Evolutionary conservation across 495 filamentous ascomycete species (phyloP).

Genomic region (Neurospora hispaniola): DNA sequence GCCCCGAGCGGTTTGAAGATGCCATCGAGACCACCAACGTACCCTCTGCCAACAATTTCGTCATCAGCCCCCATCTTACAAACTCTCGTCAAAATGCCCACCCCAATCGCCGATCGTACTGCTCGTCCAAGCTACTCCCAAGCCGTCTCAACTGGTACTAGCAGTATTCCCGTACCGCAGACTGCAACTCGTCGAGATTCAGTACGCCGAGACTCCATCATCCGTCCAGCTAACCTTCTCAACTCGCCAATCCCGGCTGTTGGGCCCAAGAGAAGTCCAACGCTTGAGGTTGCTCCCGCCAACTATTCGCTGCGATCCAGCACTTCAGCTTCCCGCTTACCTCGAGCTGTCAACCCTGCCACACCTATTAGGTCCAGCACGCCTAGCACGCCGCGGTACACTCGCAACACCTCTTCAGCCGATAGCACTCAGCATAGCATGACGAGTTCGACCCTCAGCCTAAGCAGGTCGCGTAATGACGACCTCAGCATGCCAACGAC

Average conservation of each 20-base stretch:
- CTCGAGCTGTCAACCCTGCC: conserved; percentile 17
- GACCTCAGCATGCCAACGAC: conserved; percentile 14
- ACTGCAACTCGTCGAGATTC: background rate
- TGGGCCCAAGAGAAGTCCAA: conserved; percentile 7
- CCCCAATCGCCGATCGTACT: conserved; percentile 2
- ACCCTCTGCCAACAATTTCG: conserved; percentile 1
- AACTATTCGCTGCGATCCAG: conserved; percentile 19
- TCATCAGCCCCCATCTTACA: background rate
- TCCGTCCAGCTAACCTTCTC: background rate
- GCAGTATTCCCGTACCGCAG: background rate
- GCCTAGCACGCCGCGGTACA: conserved; percentile 6
- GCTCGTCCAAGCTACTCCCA: conserved; percentile 15
- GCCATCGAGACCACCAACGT: conserved; percentile 7
- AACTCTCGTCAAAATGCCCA: background rate
- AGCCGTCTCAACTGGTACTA: conserved; percentile 1
- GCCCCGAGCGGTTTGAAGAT: conserved; percentile 9
- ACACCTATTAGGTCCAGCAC: conserved; percentile 23
- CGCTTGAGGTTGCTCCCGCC: conserved; percentile 2
- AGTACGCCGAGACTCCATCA: conserved; percentile 2
- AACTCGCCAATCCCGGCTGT: conserved; percentile 1
- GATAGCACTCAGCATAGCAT: conserved; percentile 27
- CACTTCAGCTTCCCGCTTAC: conserved; percentile 21
- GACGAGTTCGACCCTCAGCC: conserved; percentile 22
- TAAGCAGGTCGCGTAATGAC: conserved; percentile 14
- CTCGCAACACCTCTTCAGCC: conserved; percentile 22